Conservation (phyloP, 805 yeast species). For the Candida takata region DNA sequence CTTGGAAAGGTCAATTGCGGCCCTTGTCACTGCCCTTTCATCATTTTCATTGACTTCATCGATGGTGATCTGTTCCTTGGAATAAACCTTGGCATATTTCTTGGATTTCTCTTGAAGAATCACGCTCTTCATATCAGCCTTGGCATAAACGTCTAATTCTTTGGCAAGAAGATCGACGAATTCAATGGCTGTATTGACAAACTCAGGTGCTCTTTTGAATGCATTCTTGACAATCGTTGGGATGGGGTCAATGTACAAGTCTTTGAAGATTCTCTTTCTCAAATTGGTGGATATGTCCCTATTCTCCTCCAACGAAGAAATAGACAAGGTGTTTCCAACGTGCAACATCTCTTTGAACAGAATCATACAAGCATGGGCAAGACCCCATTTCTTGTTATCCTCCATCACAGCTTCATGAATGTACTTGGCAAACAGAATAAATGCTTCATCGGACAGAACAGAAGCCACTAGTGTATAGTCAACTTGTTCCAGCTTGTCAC, state of each 20-base stretch:
- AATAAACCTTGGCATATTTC: constrained; percentile 19
- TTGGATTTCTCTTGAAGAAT: constrained; percentile 39
- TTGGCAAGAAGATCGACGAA: constrained; percentile 59
- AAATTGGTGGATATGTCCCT: constrained; percentile 51
- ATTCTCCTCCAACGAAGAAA: constrained; percentile 35
- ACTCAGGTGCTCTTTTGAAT: constrained; percentile 53
- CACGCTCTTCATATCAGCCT: constrained; percentile 43
- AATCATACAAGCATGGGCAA: constrained; percentile 63
- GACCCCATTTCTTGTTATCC: constrained; percentile 32
- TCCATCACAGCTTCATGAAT: constrained; percentile 3
- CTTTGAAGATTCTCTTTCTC: constrained; percentile 63
- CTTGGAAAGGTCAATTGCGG: constrained; percentile 18
- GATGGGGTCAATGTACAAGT: constrained; percentile 48
- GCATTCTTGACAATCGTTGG: constrained; percentile 58
- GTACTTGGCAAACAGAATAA: constrained; percentile 37
- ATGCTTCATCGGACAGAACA: constrained; percentile 54
- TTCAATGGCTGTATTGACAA: constrained; percentile 53
- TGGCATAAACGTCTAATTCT: constrained; percentile 58
- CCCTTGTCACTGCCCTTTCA: constrained; percentile 24
- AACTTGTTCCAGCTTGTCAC: constrained; percentile 20
- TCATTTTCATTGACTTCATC: constrained; percentile 28
- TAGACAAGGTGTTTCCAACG: constrained; percentile 34
- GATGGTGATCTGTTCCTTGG: constrained; percentile 26
- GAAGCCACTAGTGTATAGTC: constrained; percentile 43
- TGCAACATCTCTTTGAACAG: constrained; percentile 58